Conservation (phyloP, 2,329 filamentous ascomycete species). For the Cordyceps pruinosa region DNA sequence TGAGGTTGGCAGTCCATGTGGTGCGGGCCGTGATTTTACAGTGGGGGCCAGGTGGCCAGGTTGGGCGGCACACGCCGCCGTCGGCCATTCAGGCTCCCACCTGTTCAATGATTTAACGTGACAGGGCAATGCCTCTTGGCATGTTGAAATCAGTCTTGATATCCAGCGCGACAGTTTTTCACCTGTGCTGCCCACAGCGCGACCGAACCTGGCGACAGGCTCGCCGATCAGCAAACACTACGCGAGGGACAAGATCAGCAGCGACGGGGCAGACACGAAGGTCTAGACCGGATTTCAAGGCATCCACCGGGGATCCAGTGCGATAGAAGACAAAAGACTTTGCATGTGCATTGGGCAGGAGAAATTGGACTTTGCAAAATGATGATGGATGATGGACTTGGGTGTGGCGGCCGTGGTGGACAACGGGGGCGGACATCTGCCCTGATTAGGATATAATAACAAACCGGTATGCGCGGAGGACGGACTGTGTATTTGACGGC, state of each 20-base stretch:
- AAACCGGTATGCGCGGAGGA: background rate
- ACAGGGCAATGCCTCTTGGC: no score
- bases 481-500: background rate
- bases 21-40: no score
- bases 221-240: background rate
- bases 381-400: background rate
- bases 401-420: background rate
- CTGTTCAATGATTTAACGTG: no score
- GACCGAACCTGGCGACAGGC: no score
- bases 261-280: background rate
- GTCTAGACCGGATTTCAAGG: background rate
- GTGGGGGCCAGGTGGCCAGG: no score
- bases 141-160: no score
- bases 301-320: background rate
- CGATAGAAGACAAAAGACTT: background rate
- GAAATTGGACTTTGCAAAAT: background rate
- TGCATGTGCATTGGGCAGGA: background rate
- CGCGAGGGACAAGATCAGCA: background rate
- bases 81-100: no score
- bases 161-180: no score
- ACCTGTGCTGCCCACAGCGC: no score
- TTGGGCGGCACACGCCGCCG: no score
- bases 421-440: background rate
- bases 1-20: no score
- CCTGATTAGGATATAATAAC: no score